Percentiles rank a stretch among this genome's conserved stretches.
phyloP scores from a whole-genome alignment of 257 asterid genomes.

The Solanum gracilifrons region DNA sequence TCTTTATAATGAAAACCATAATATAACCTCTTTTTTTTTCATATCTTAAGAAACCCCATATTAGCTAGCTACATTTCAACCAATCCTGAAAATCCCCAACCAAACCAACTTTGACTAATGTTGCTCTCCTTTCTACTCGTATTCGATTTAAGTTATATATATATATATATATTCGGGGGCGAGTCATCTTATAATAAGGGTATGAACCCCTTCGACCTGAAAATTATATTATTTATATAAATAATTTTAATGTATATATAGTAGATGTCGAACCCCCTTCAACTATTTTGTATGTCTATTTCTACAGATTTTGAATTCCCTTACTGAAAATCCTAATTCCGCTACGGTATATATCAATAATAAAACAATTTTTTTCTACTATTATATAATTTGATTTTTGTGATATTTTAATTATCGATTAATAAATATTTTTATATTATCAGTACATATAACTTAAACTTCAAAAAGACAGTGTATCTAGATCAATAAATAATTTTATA shows the following conservation, averaged over 20 bases:
- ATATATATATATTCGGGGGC: no score
- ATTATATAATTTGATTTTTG: not conserved
- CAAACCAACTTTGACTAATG: conserved; percentile 48
- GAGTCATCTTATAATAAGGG: no score
- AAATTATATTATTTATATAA: no score
- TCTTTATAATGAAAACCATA: conserved; percentile 46
- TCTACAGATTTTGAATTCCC: no score
- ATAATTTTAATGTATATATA: no score
- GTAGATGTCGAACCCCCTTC: no score
- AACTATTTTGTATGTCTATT: no score
- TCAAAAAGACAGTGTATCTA: not conserved
- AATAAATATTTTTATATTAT: not conserved
- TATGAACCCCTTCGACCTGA: no score
- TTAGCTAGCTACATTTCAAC: conserved; percentile 50
- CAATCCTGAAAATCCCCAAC: conserved; percentile 50
- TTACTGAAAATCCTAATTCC: no score
- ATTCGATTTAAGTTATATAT: no score
- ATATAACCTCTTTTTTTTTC: conserved; percentile 18
- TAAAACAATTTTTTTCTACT: no score
- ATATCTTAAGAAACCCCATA: conserved; percentile 36
- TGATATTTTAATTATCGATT: not conserved
- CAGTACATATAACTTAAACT: not conserved
- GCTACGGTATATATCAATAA: not conserved
- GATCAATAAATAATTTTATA: not conserved
- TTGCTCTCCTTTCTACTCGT: conserved; percentile 6